Evolutionary conservation across 257 asterid genomes (phyloP).

Genomic region (Rhazya stricta): DNA sequence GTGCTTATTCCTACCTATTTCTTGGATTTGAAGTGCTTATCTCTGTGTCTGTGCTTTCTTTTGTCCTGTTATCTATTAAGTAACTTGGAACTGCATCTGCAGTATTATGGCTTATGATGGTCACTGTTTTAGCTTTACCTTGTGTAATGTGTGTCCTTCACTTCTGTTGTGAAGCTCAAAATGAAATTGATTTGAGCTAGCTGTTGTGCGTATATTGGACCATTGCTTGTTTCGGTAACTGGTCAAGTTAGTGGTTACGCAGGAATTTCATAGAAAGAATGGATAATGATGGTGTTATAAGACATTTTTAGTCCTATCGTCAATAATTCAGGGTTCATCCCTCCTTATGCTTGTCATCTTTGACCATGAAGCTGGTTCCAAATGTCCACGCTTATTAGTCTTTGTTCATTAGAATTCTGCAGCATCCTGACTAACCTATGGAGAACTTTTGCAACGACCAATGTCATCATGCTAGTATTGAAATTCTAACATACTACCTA

Average conservation of each 20-base stretch:
- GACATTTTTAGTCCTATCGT: neutral
- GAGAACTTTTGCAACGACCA: neutral
- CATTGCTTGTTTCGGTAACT: neutral
- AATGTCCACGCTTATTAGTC: neutral
- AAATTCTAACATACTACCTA: neutral
- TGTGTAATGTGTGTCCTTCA: neutral
- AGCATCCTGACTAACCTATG: neutral
- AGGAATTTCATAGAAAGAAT: neutral
- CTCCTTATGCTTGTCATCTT: neutral
- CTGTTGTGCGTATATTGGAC: neutral
- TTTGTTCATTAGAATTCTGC: neutral
- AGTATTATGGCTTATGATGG: neutral
- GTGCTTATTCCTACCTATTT: neutral
- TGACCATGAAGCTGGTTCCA: conserved; percentile 2
- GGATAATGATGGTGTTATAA: neutral
- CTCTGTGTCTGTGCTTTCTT: neutral
- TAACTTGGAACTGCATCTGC: neutral
- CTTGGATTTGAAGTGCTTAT: conserved; percentile 2
- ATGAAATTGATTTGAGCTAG: neutral
- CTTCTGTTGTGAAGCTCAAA: neutral
- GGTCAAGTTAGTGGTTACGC: neutral
- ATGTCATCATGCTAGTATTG: neutral
- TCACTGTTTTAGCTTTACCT: neutral
- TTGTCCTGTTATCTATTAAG: neutral
- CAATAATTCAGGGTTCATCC: neutral